Base-by-base conservation (phyloP, 306 rosid genomes). In the Astragalus membranaceus region DNA sequence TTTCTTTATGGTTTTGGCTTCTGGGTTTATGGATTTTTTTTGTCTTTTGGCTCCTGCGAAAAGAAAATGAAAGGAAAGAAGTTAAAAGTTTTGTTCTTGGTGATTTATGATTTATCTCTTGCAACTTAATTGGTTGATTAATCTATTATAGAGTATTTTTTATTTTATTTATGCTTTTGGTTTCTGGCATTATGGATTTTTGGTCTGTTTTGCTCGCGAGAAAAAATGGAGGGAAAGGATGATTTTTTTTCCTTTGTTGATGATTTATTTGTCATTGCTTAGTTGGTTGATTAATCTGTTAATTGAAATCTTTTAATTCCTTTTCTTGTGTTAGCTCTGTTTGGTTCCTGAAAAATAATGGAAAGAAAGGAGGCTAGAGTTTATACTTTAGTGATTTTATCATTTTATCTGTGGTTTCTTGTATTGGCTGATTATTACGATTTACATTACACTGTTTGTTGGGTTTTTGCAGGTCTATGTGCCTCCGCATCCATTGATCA, bases 401-500 rank as follows among this genome's bases (percentile, higher is more conserved):
- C 8, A 51, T 10, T 59, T 50, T 75, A 3, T 61, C 6, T 57
- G 54, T 3, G 12, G 16, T 52, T 32, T 37, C 10, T 20, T 57
- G 32, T 54, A 62, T 17, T 16, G 3, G 23, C 54, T 49, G 59
- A 1, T 20, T 53, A 53, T 57, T 39, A 8, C 61, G 2, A 26
- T 26, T 26, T 26, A 26, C 30, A 63, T 57, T 13, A 35, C 48
- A 59, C 17, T 51, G 23, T 67, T 57, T 76, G 63, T 29, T 64
- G 72, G 58, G 14, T 51, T 73, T 58, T 65, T 79, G 59, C 69
- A 94, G 99, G 96, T 94, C 2, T 91, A 56, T 56, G 97, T 94
- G 44, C 99, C 99, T 10, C 97, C 99, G 0, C 99, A 94, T 76
- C 85, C 92, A 10, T 82, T 94, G 86, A 87, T 94, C 83, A 94